Base-by-base conservation (phyloP, 2,329 filamentous ascomycete species). In the Aureobasidium sp. region DNA sequence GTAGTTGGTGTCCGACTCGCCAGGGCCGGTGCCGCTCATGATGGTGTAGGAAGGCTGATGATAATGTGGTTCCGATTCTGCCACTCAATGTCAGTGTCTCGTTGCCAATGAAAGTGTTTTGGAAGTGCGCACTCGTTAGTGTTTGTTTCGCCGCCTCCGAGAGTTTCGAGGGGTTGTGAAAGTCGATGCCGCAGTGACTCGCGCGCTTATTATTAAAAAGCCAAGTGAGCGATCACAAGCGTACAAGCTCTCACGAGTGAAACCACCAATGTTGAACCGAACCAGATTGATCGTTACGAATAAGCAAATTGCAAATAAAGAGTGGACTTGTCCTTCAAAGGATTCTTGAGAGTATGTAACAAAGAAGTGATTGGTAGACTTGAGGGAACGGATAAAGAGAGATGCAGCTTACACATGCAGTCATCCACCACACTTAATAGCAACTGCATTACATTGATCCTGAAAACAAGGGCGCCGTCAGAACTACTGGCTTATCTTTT, bases 1-100 rank as follows among this genome's bases (percentile, higher is more conserved):
- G 52, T 66, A 73, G 49, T 60, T 62, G 21, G 54, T 60, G 37
- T 21, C 45, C 27, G 45, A 47, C 30, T 39, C 45, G 45, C 54
- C 53, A 16, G 61, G 45, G 6, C 32, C 47, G 25, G 44, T 52
- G 39, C 47, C 53, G 25, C 52, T 55, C 61, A 62, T 62, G 45
- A 36, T 50, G 59, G 25, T 16, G 8, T 52, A 34, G 47, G n/a
- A 41, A 27, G 42, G 55, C 25, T 41, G 50, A 5, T 59, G 50
- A 25, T 59, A 48, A 44, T 48, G 61, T 16, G 44, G 60, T 36
- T 21, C 36, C 3, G 34, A 9, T 30, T 36, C 59, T 61, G 47
- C 34, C 27, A 50, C 55, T 29, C 41, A 15, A 16, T 21, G 59
- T 53, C 36, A 55, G 36, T 25, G 32, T 55, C n/a, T 47, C 25